Base-by-base conservation (phyloP, 768 basidiomycete genomes). In the Zangia roseola region DNA sequence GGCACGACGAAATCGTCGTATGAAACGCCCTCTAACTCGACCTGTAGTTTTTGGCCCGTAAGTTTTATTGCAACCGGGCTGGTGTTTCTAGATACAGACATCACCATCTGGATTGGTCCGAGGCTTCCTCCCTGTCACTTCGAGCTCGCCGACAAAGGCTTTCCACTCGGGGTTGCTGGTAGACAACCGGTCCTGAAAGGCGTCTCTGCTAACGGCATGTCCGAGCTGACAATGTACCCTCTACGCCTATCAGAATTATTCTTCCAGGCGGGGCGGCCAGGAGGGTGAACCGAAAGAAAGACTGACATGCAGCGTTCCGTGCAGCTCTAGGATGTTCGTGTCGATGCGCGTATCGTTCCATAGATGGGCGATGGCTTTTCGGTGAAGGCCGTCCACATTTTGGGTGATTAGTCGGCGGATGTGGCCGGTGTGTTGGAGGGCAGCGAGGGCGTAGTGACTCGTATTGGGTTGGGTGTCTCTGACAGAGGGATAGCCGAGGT, bases 21-120 rank as follows among this genome's bases (percentile, higher is more conserved):
- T 12, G 82, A 78, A 10, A 87, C 78, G 3, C 87, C 89, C 60
- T 88, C 84, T 17, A 94, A 68, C 10, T 83, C 91, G 57, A 94
- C 86, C 91, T 20, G 24, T 36, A n/a, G n/a, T n/a, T n/a, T n/a
- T n/a, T n/a, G n/a, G n/a, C n/a, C n/a, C n/a, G n/a, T n/a, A n/a
- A n/a, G n/a, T n/a, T n/a, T n/a, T n/a, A n/a, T n/a, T n/a, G n/a
- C n/a, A n/a, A n/a, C n/a, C n/a, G n/a, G n/a, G n/a, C n/a, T n/a
- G n/a, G n/a, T 45, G 19, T 19, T n/a, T 25, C 5, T 6, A 26
- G 40, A 37, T 7, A 76, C 78, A 49, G 56, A 90, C 94, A 71
- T 97, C 94, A 64, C 94, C 94, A 57, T 95, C 94, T 10, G 94
- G 94, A 64, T 95, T 95, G 21, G 89, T 94, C 49, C 90, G 77